A percentile compares a stretch with the other conserved stretches of the same genome.
phyloP scores from a whole-genome alignment of 2,329 filamentous ascomycete genomes.

The Talaromyces sp. region DNA sequence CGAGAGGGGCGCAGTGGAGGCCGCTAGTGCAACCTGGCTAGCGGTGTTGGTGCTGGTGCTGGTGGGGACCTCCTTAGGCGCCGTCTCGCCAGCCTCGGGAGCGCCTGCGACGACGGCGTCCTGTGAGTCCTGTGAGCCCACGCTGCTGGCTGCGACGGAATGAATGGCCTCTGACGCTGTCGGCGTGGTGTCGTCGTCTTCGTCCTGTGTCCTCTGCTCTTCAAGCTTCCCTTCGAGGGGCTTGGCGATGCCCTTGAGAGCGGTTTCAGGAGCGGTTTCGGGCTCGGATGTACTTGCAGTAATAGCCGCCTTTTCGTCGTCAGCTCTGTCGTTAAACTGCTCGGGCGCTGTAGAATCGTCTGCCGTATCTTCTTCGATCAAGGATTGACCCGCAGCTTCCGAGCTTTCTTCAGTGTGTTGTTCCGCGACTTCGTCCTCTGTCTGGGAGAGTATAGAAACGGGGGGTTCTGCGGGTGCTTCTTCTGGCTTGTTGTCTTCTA shows the following conservation, averaged over 20 bases:
- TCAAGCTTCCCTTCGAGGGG: neutral
- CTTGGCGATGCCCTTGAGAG: neutral
- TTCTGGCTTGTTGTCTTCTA: neutral
- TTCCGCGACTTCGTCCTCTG: neutral
- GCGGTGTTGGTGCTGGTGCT: neutral
- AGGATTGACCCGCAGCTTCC: neutral
- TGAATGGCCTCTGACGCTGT: neutral
- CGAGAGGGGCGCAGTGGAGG: slow-evolving; percentile 14
- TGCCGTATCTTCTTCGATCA: neutral
- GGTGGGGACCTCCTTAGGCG: slow-evolving; percentile 5
- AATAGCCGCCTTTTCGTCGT: neutral
- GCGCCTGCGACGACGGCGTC: neutral
- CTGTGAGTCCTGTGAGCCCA: neutral
- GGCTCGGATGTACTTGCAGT: neutral
- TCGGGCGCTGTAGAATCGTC: neutral
- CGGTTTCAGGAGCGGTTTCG: neutral
- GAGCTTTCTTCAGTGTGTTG: neutral
- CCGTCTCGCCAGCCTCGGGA: slow-evolving; percentile 2
- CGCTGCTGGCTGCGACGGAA: neutral
- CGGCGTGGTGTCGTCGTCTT: neutral
- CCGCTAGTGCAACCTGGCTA: slow-evolving; percentile 5
- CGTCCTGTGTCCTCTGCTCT: neutral
- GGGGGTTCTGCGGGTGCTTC: neutral
- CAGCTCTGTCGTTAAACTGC: neutral
- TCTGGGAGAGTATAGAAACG: neutral